These are phyloP conservation scores for Funneliformis mosseae DNA, from an alignment of 192 early-diverging fungal species.

Conservation along the genomic window DNA sequence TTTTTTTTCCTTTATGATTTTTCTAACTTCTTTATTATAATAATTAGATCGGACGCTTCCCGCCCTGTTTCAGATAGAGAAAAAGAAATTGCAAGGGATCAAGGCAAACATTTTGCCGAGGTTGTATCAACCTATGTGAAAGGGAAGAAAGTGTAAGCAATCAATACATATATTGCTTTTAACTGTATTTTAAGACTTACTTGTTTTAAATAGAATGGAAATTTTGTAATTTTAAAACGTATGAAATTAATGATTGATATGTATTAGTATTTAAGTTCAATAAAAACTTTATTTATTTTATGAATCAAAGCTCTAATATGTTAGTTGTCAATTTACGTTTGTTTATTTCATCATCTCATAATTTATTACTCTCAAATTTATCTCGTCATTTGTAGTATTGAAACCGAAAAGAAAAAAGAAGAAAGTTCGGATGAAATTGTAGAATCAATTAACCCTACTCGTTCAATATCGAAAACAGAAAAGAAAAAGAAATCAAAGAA, in stretches of 20 bases:
- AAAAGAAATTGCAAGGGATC: constrained; percentile 59
- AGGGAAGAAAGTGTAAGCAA: constrained; percentile 32
- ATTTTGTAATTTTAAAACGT: no score
- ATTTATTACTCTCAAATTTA: neutral
- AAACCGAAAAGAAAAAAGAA: neutral
- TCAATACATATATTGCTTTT: neutral
- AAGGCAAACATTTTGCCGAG: constrained; percentile 63
- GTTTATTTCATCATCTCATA: neutral
- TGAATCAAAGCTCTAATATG: no score
- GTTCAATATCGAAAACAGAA: neutral
- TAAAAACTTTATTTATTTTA: no score
- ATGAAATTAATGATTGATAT: no score
- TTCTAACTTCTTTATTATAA: no score
- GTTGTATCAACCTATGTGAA: constrained; percentile 41
- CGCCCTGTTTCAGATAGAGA: constrained; percentile 52
- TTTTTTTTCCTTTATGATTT: no score
- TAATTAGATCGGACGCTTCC: neutral
- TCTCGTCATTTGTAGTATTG: neutral
- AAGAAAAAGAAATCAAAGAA: neutral
- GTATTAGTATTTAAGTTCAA: no score
- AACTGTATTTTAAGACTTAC: neutral
- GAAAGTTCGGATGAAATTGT: neutral
- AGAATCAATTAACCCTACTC: neutral
- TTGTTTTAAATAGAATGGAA: no score
- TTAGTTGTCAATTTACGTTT: no score